Evolutionary conservation across 2,329 filamentous ascomycete genomes (phyloP).

Genomic region (Sclerotinia glacialis): DNA sequence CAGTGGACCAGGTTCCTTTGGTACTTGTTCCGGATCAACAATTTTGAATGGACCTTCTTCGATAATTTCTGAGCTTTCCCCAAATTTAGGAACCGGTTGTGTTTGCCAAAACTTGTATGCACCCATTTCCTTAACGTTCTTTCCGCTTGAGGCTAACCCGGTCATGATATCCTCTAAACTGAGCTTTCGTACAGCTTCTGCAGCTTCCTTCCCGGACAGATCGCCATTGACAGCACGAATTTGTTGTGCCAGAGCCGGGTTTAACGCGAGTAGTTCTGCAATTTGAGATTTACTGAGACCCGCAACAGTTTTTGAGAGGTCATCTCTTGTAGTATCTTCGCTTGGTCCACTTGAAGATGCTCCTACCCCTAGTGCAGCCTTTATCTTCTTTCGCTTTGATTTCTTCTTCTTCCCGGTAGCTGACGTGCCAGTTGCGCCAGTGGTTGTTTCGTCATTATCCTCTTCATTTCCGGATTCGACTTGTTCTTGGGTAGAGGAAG

Average conservation of each 20-base stretch:
- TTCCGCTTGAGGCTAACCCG: slow-evolving; percentile 70
- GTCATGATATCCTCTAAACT: slow-evolving; percentile 71
- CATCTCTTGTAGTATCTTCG: slow-evolving; percentile 46
- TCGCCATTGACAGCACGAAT: slow-evolving; percentile 42
- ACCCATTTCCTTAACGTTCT: slow-evolving; percentile 94
- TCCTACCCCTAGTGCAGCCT: slow-evolving; percentile 40
- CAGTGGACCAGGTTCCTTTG: slow-evolving; percentile 72
- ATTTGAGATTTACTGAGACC: slow-evolving; percentile 56
- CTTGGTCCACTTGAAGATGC: slow-evolving; percentile 30
- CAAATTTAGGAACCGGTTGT: slow-evolving; percentile 88
- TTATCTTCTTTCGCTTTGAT: slow-evolving; percentile 62
- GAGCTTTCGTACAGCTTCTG: slow-evolving; percentile 58
- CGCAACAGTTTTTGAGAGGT: slow-evolving; percentile 44
- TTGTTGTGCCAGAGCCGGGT: slow-evolving; percentile 69
- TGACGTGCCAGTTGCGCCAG: slow-evolving; percentile 33
- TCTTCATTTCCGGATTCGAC: slow-evolving; percentile 50
- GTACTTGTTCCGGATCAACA: slow-evolving; percentile 74
- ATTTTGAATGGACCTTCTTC: slow-evolving; percentile 82
- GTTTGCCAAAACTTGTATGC: slow-evolving; percentile 99
- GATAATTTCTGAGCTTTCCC: slow-evolving; percentile 53
- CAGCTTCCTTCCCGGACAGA: slow-evolving; percentile 43
- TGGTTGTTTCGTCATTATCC: slow-evolving; percentile 39
- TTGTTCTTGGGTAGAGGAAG: slow-evolving; percentile 36
- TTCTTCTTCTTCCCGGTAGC: slow-evolving; percentile 55
- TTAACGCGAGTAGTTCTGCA: slow-evolving; percentile 65